Conservation (phyloP, 495 filamentous ascomycete species). For the Lophium mytilinum region DNA sequence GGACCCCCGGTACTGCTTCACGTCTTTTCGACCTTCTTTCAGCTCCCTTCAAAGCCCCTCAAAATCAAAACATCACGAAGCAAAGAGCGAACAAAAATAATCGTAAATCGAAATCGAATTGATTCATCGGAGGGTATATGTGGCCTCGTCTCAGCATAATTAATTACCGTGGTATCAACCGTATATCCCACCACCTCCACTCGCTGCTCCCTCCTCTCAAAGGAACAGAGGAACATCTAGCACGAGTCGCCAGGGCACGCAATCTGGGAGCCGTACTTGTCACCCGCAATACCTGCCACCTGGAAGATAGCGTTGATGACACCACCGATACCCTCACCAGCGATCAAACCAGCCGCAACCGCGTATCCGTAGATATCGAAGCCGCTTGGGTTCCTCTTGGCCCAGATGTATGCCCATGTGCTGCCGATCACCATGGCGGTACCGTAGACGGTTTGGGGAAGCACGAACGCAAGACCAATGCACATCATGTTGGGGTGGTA, state of each 20-base stretch:
- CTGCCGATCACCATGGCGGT: constrained; percentile 54
- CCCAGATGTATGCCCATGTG: constrained; percentile 49
- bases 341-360: constrained; percentile 59
- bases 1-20: too few relatives aligned
- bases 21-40: too few relatives aligned
- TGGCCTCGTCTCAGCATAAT: too few relatives aligned
- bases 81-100: too few relatives aligned
- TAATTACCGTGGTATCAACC: too few relatives aligned
- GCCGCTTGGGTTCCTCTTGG: constrained; percentile 44
- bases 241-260: constrained; percentile 42
- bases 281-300: constrained; percentile 43
- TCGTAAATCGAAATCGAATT: too few relatives aligned
- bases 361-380: constrained; percentile 60
- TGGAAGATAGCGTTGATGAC: constrained; percentile 52
- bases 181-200: too few relatives aligned
- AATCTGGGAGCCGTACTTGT: constrained; percentile 38
- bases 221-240: constrained; percentile 13
- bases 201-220: too few relatives aligned
- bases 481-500: constrained; percentile 63
- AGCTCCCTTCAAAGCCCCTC: too few relatives aligned
- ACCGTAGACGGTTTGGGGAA: constrained; percentile 48
- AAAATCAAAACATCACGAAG: too few relatives aligned
- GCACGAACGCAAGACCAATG: constrained; percentile 55
- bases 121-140: too few relatives aligned
- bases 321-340: constrained; percentile 58